A percentile compares a stretch with the other conserved stretches of the same genome.
phyloP scores from a whole-genome alignment of 2,329 filamentous ascomycete species.

The Rutstroemia sp. region DNA sequence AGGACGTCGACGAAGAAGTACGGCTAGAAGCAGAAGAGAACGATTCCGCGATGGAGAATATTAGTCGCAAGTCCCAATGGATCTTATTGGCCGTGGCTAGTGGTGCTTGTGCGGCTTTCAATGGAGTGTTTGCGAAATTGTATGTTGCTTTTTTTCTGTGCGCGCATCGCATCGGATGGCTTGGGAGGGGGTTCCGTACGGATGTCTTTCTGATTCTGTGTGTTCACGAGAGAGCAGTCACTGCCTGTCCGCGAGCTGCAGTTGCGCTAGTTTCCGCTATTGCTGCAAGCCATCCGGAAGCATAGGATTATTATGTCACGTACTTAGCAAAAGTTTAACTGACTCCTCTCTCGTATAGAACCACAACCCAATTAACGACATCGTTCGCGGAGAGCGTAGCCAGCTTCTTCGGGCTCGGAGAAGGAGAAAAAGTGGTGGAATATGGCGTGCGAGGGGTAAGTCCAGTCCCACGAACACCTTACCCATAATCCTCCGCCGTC shows the following conservation, averaged over 20 bases:
- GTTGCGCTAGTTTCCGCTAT: background rate
- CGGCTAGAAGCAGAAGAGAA: background rate
- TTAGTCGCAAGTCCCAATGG: conserved; percentile 44
- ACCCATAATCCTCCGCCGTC: background rate
- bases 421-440: conserved; percentile 41
- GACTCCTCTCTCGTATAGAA: conserved; percentile 30
- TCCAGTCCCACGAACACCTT: conserved; percentile 5
- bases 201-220: background rate
- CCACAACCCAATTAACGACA: conserved; percentile 49
- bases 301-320: background rate
- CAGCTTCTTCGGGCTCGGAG: conserved; percentile 35
- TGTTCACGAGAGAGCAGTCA: background rate
- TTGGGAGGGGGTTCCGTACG: background rate
- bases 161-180: background rate
- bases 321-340: conserved; percentile 1
- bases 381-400: conserved; percentile 42
- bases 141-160: conserved; percentile 34
- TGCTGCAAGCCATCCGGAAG: background rate
- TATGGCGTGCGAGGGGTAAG: conserved; percentile 43
- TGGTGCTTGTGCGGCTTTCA: conserved; percentile 72
- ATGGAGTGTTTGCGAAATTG: conserved; percentile 71
- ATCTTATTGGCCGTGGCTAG: conserved; percentile 65
- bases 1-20: background rate
- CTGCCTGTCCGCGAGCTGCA: background rate
- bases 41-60: conserved; percentile 22